Percentiles rank a stretch among this genome's conserved stretches.
Evolutionary conservation across 2,329 filamentous ascomycete species (phyloP).

Genomic region (Scleromitrula shiraiana): DNA sequence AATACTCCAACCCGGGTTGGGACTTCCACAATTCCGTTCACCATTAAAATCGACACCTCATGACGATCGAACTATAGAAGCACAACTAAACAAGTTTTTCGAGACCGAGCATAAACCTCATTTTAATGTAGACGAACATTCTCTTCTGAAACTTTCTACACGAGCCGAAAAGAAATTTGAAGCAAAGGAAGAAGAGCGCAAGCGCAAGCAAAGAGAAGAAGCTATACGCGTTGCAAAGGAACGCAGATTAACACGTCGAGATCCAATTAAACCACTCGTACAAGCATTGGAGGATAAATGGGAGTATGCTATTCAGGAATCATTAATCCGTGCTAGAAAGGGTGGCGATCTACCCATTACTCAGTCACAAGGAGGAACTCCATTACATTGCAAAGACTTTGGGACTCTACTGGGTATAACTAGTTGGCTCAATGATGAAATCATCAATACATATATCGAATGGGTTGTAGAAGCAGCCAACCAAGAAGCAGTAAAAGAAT

Average conservation of each 20-base stretch:
- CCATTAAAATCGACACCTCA: not conserved
- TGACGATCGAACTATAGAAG: not conserved
- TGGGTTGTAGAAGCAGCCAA: constrained; percentile 54
- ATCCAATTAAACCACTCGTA: constrained; percentile 20
- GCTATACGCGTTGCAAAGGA: constrained; percentile 18
- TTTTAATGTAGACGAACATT: not conserved
- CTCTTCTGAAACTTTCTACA: not conserved
- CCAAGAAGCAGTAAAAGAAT: constrained; percentile 40
- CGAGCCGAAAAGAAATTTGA: constrained; percentile 1
- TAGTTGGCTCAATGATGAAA: constrained; percentile 70
- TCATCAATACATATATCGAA: constrained; percentile 59
- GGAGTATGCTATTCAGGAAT: constrained; percentile 30
- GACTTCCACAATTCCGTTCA: not conserved
- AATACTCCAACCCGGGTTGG: not conserved
- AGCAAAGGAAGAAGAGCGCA: not conserved
- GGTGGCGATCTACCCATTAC: constrained; percentile 32
- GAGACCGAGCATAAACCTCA: not conserved
- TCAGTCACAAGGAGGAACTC: constrained; percentile 41
- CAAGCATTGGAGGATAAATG: constrained; percentile 32
- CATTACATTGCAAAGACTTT: constrained; percentile 52
- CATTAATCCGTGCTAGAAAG: constrained; percentile 22
- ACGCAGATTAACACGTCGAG: constrained; percentile 19
- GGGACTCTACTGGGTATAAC: constrained; percentile 47
- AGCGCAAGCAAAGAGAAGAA: constrained; percentile 14
- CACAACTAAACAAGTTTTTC: not conserved